Conservation (phyloP, 2,329 filamentous ascomycete species). For the Hymenoscyphus occultus region DNA sequence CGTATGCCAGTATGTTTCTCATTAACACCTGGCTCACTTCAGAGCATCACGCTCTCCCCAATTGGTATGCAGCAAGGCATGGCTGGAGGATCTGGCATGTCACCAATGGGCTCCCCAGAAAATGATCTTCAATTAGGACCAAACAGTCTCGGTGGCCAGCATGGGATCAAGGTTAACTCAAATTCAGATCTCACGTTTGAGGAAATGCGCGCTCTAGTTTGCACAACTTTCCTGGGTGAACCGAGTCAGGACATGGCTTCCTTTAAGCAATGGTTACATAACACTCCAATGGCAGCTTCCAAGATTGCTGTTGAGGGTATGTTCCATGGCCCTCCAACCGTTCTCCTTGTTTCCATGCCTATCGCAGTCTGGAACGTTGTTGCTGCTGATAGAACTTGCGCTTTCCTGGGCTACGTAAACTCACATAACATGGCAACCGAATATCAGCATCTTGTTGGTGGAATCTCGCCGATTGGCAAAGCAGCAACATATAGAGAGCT, state of each 20-base stretch:
- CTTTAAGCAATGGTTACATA: constrained; percentile 64
- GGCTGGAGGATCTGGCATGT: constrained; percentile 36
- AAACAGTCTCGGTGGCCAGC: constrained; percentile 25
- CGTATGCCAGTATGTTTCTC: constrained; percentile 52
- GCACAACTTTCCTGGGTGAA: constrained; percentile 64
- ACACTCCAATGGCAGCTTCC: constrained; percentile 52
- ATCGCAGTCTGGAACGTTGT: constrained; percentile 61
- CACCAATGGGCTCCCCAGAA: constrained; percentile 31
- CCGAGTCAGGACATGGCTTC: constrained; percentile 63
- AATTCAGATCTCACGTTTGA: constrained; percentile 56
- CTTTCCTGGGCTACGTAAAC: constrained; percentile 62
- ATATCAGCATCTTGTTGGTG: constrained; percentile 56
- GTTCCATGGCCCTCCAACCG: constrained; percentile 65
- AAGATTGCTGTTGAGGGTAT: constrained; percentile 64
- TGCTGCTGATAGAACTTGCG: constrained; percentile 65
- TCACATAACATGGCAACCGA: constrained; percentile 66
- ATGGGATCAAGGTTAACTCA: constrained; percentile 30
- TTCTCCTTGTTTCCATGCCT: constrained; percentile 65
- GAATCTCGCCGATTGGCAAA: constrained; percentile 39
- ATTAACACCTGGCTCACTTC: constrained; percentile 52
- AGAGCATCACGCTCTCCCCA: constrained; percentile 51
- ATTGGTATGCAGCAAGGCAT: constrained; percentile 28
- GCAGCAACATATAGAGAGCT: constrained; percentile 50
- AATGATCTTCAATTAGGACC: constrained; percentile 25
- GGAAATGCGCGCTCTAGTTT: constrained; percentile 61